Percentiles rank a stretch among this genome's conserved stretches.
Evolutionary conservation across 805 yeast species (phyloP).

Genomic region (Sugiyamaella mastotermitis): DNA sequence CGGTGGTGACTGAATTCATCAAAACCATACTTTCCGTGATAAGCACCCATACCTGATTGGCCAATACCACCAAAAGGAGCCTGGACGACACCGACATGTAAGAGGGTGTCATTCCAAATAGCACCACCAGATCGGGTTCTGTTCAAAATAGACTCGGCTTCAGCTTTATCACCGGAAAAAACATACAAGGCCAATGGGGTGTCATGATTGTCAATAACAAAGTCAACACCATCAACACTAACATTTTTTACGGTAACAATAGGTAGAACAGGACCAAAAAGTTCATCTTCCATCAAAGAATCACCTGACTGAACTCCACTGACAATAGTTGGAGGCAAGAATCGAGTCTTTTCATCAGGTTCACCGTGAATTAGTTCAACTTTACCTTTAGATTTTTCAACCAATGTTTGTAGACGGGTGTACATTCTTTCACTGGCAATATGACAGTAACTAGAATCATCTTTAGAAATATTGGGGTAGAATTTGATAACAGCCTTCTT

Average conservation of each 20-base stretch:
- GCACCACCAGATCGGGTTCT: constrained; percentile 68
- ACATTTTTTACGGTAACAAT: constrained; percentile 45
- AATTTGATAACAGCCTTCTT: constrained; percentile 38
- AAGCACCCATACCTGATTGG: constrained; percentile 71
- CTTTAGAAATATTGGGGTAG: constrained; percentile 28
- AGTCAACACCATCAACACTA: constrained; percentile 21
- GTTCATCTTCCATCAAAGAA: constrained; percentile 64
- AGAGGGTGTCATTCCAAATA: constrained; percentile 60
- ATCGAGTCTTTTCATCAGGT: constrained; percentile 23
- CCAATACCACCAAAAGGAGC: constrained; percentile 95
- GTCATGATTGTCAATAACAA: constrained; percentile 47
- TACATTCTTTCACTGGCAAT: constrained; percentile 50
- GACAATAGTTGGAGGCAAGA: constrained; percentile 70
- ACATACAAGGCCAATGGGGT: constrained; percentile 79
- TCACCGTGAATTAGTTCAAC: constrained; percentile 38
- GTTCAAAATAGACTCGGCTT: constrained; percentile 43
- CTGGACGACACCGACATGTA: constrained; percentile 60
- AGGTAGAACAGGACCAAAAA: constrained; percentile 85
- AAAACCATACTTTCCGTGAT: constrained; percentile 69
- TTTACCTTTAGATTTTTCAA: constrained; percentile 43
- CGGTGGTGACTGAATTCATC: constrained; percentile 74
- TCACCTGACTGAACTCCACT: constrained; percentile 60
- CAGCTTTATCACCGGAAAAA: constrained; percentile 45
- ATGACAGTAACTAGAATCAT: constrained; percentile 48
- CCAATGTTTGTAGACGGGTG: constrained; percentile 24